Evolutionary conservation across 371 early-diverging fungal genomes (phyloP).

Genomic region (Mortierella polycephala): DNA sequence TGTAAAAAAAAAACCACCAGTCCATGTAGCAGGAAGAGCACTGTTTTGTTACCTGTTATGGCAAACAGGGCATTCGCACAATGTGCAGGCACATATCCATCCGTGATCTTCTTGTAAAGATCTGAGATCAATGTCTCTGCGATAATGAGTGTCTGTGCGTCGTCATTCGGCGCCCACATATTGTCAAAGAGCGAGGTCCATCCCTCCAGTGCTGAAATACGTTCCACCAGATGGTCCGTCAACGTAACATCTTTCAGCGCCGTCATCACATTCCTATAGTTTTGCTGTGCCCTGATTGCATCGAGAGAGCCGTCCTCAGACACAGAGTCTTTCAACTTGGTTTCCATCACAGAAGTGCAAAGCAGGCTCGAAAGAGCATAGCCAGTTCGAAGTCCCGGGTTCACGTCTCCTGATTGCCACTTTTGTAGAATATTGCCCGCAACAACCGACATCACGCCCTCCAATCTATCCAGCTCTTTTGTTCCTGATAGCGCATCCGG

Average conservation of each 20-base stretch:
- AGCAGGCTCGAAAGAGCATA: conserved; percentile 61
- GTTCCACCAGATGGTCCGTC: conserved; percentile 66
- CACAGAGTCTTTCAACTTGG: background rate
- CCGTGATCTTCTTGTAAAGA: conserved; percentile 58
- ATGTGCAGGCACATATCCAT: conserved; percentile 66
- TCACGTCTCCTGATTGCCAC: conserved; percentile 63
- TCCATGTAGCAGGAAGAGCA: background rate
- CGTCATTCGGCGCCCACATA: conserved; percentile 43
- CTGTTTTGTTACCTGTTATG: conserved; percentile 56
- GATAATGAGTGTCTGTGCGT: conserved; percentile 29
- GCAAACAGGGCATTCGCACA: conserved; percentile 66
- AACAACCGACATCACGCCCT: conserved; percentile 36
- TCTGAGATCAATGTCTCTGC: conserved; percentile 56
- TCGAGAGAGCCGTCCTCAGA: conserved; percentile 24
- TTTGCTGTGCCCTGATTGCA: conserved; percentile 55
- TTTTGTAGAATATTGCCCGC: conserved; percentile 40
- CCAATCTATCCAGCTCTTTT: conserved; percentile 34
- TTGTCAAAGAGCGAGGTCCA: conserved; percentile 64
- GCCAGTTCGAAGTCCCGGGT: conserved; percentile 66
- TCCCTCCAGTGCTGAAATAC: conserved; percentile 58
- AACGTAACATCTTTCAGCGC: conserved; percentile 63
- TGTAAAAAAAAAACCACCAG: background rate
- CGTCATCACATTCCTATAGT: conserved; percentile 63
- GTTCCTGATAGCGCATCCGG: conserved; percentile 20
- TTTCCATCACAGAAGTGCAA: conserved; percentile 31